Conservation (phyloP, 1,139 yeast species). For the Arxiozyma heterogenica region DNA sequence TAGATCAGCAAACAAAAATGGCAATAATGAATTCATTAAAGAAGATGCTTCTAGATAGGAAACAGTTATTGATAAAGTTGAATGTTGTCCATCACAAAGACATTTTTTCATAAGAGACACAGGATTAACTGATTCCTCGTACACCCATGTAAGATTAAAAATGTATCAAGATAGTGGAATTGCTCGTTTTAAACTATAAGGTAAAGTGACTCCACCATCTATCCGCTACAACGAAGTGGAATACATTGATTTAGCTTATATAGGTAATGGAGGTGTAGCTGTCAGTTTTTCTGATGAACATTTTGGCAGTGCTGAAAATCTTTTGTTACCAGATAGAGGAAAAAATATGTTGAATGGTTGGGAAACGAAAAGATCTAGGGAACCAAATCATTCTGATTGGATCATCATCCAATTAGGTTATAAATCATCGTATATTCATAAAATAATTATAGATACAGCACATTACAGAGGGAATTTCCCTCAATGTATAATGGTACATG, state of each 20-base stretch:
- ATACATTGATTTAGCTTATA: conserved; percentile 66
- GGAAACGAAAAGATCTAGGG: conserved; percentile 91
- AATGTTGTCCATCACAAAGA: conserved; percentile 81
- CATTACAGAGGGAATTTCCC: conserved; percentile 93
- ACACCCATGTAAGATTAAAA: conserved; percentile 71
- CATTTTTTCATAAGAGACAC: conserved; percentile 64
- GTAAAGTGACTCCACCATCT: conserved; percentile 58
- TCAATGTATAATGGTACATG: conserved; percentile 60
- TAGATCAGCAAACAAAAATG: conserved; percentile 2
- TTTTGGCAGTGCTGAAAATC: conserved; percentile 82
- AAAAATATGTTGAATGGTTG: conserved; percentile 96
- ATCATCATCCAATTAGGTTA: conserved; percentile 72
- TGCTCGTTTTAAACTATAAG: conserved; percentile 85
- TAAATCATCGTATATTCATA: conserved; percentile 40
- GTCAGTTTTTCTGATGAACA: conserved; percentile 80
- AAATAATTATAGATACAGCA: conserved; percentile 77
- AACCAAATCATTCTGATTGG: conserved; percentile 83
- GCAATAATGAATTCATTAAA: conserved; percentile 16
- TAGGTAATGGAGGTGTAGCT: conserved; percentile 82
- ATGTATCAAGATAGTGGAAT: conserved; percentile 98
- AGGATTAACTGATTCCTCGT: conserved; percentile 47
- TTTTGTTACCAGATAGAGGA: conserved; percentile 88
- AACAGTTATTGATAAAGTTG: conserved; percentile 53
- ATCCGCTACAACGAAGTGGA: not conserved
- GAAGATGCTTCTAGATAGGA: conserved; percentile 51